A percentile compares a stretch with the other conserved stretches of the same genome.
phyloP scores from a whole-genome alignment of 306 rosid species.

The Cicer arietinum region DNA sequence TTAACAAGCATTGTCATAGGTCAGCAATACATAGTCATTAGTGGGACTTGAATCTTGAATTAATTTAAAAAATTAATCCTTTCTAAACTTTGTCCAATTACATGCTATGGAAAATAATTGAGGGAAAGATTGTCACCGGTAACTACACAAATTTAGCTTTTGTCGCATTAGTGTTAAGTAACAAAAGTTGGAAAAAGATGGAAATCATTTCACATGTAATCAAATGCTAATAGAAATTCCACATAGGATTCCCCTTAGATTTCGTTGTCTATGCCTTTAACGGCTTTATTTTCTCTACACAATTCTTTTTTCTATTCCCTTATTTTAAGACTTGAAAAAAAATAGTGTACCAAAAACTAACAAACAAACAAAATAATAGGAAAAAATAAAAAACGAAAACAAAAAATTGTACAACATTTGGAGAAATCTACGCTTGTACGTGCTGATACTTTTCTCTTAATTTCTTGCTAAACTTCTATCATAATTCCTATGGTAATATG shows the following conservation, averaged over 20 bases:
- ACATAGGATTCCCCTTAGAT: conserved; percentile 43
- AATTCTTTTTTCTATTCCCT: no score
- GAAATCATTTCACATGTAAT: conserved; percentile 18
- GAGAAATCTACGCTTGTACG: no score
- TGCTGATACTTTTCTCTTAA: no score
- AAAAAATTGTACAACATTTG: no score
- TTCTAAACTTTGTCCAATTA: not conserved
- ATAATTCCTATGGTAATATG: no score
- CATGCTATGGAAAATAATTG: not conserved
- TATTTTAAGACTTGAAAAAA: no score
- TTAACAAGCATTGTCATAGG: not conserved
- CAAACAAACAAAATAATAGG: no score
- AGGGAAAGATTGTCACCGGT: not conserved
- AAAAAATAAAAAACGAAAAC: no score
- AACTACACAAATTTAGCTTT: not conserved
- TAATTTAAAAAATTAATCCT: not conserved
- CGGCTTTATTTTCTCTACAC: not conserved
- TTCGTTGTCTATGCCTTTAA: conserved; percentile 32
- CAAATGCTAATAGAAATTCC: not conserved
- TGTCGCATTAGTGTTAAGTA: not conserved
- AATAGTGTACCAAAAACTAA: no score
- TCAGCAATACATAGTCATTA: conserved; percentile 1
- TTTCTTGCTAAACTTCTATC: no score
- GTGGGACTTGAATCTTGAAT: not conserved
- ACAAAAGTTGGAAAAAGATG: not conserved